A percentile compares a stretch with the other conserved stretches of the same genome.
Conservation (phyloP, 371 early-diverging fungal genomes). For the Pancytospora philotis region DNA sequence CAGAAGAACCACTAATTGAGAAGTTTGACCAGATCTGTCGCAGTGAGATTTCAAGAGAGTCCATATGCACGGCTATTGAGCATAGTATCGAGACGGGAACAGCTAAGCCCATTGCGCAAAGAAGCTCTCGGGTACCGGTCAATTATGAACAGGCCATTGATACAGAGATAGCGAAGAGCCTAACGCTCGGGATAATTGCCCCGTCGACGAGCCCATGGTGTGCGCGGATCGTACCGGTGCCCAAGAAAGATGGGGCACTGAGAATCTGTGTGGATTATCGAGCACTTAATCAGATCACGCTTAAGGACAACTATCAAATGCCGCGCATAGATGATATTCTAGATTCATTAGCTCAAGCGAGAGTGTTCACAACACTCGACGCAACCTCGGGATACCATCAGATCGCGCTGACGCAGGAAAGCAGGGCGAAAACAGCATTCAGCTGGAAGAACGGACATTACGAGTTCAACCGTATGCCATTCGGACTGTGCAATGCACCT, state of each 20-base stretch:
- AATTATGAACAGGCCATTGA: background rate
- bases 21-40: too few relatives aligned
- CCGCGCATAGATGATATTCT: slow-evolving; percentile 29
- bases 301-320: slow-evolving; percentile 20
- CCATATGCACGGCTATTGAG: background rate
- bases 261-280: slow-evolving; percentile 32
- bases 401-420: slow-evolving; percentile 26
- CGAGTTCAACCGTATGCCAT: slow-evolving; percentile 31
- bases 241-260: slow-evolving; percentile 23
- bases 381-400: slow-evolving; percentile 34
- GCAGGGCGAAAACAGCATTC: slow-evolving; percentile 40
- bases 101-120: background rate
- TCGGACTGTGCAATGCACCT: slow-evolving; percentile 37
- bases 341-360: slow-evolving; percentile 1
- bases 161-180: background rate
- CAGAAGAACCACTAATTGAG: too few relatives aligned
- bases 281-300: slow-evolving; percentile 23
- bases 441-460: slow-evolving; percentile 3
- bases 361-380: slow-evolving; percentile 29
- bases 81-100: background rate
- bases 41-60: too few relatives aligned
- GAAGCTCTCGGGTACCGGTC: background rate
- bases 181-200: slow-evolving; percentile 17
- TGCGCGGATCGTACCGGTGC: slow-evolving; percentile 9
- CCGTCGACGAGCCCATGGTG: slow-evolving; percentile 13